phyloP scores from a whole-genome alignment of 2,329 filamentous ascomycete species.

The Chalaropsis thielavioides region DNA sequence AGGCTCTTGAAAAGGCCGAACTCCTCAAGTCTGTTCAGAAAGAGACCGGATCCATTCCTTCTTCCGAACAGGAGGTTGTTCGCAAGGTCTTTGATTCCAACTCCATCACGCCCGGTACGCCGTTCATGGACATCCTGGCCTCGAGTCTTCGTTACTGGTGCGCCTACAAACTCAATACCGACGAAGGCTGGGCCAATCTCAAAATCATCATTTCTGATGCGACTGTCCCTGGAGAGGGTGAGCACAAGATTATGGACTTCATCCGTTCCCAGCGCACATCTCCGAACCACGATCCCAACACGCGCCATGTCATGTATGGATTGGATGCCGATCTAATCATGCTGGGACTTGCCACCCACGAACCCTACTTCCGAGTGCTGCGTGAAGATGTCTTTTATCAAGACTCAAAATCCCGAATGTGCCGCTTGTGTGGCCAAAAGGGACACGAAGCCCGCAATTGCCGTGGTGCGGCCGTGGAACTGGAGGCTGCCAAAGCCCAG shows the following conservation, averaged over 20 bases:
- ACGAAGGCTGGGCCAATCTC: constrained; percentile 86
- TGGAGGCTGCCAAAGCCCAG: constrained; percentile 23
- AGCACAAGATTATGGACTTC: constrained; percentile 99
- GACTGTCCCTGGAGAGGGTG: constrained; percentile 91
- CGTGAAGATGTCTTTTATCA: constrained; percentile 95
- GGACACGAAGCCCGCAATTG: constrained; percentile 84
- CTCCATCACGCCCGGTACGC: constrained; percentile 85
- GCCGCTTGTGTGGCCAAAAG: constrained; percentile 79
- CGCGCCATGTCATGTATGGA: constrained; percentile 93
- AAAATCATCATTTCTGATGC: constrained; percentile 99
- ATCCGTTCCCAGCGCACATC: constrained; percentile 84
- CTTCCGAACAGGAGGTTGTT: constrained; percentile 36
- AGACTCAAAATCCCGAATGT: constrained; percentile 66
- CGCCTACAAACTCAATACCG: constrained; percentile 92
- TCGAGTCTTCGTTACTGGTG: constrained; percentile 89
- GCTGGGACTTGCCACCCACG: constrained; percentile 91
- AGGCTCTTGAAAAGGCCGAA: constrained; percentile 80
- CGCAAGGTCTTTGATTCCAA: constrained; percentile 89
- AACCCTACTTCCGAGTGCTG: constrained; percentile 89
- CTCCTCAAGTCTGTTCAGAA: constrained; percentile 71
- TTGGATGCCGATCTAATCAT: constrained; percentile 97
- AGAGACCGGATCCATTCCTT: constrained; percentile 45
- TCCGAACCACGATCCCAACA: constrained; percentile 88
- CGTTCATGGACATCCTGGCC: constrained; percentile 95
- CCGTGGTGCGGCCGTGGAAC: constrained; percentile 70